A percentile compares a stretch with the other conserved stretches of the same genome.
Evolutionary conservation across 2,329 filamentous ascomycete genomes (phyloP).

Genomic region (Mariannaea sp.): DNA sequence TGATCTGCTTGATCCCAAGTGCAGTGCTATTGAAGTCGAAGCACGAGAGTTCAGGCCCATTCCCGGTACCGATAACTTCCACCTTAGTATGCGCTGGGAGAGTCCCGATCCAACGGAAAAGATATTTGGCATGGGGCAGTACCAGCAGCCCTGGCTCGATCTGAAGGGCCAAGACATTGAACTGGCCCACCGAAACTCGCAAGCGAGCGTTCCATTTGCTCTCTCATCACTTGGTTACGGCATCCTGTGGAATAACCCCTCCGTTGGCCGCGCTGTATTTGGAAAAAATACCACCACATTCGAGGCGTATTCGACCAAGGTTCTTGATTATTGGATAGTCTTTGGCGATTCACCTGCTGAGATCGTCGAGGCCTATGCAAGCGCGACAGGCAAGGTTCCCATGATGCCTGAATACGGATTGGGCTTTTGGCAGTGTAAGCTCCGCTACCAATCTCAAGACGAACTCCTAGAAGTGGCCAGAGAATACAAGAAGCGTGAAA

Average conservation of each 20-base stretch:
- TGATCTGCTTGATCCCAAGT: slow-evolving; percentile 60
- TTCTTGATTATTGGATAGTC: too few relatives aligned
- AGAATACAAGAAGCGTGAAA: slow-evolving; percentile 58
- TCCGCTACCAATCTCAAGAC: slow-evolving; percentile 69
- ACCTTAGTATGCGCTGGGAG: slow-evolving; percentile 64
- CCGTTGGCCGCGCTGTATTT: too few relatives aligned
- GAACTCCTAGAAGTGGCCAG: slow-evolving; percentile 64
- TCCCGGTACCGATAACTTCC: slow-evolving; percentile 55
- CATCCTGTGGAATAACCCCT: too few relatives aligned
- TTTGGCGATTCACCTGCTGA: too few relatives aligned
- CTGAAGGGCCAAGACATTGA: slow-evolving; percentile 67
- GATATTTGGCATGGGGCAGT: slow-evolving; percentile 73
- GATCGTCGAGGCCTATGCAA: slow-evolving; percentile 43
- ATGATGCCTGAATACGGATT: slow-evolving; percentile 73
- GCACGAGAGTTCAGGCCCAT: slow-evolving; percentile 62
- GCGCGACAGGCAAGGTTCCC: slow-evolving; percentile 62
- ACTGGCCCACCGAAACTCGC: slow-evolving; percentile 68
- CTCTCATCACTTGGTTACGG: too few relatives aligned
- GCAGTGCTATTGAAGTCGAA: slow-evolving; percentile 60
- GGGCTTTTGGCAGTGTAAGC: slow-evolving; percentile 71
- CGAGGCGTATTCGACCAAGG: too few relatives aligned
- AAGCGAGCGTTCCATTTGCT: slow-evolving; percentile 68
- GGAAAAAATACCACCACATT: too few relatives aligned
- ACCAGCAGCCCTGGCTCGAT: slow-evolving; percentile 67
- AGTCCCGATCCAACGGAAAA: slow-evolving; percentile 58